A percentile compares a stretch with the other conserved stretches of the same genome.
Conservation (phyloP, 495 filamentous ascomycete species). For the Penicillium silybi region DNA sequence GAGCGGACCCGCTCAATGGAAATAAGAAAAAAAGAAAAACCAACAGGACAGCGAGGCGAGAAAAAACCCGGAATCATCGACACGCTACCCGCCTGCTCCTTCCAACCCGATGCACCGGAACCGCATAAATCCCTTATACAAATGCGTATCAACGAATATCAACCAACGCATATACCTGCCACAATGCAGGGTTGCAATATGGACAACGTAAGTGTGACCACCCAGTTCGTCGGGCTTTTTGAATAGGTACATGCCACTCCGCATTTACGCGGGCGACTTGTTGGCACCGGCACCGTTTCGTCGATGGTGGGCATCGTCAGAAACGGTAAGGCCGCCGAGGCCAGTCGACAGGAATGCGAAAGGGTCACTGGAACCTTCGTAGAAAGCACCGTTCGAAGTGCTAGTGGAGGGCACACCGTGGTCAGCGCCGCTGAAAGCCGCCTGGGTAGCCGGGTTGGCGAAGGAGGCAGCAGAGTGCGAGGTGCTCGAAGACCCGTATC, state of each 20-base stretch:
- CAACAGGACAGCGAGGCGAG: constrained; percentile 30
- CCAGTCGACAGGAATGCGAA: constrained; percentile 87
- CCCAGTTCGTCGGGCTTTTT: constrained; percentile 18
- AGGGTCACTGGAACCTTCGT: constrained; percentile 68
- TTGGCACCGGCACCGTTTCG: constrained; percentile 63
- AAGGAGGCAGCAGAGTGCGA: constrained; percentile 85
- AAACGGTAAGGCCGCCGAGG: constrained; percentile 75
- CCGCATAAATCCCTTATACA: constrained; percentile 48
- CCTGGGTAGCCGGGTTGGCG: constrained; percentile 87
- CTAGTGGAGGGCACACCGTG: constrained; percentile 56
- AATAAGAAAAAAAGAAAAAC: constrained; percentile 30
- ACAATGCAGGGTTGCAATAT: constrained; percentile 37
- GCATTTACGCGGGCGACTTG: constrained; percentile 47
- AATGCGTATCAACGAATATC: constrained; percentile 56
- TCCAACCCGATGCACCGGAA: constrained; percentile 50
- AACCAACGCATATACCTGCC: constrained; percentile 58
- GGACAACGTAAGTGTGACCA: constrained; percentile 35
- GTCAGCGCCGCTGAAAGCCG: constrained; percentile 82
- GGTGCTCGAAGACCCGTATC: constrained; percentile 58
- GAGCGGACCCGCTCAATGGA: constrained; percentile 27
- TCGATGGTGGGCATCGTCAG: constrained; percentile 69
- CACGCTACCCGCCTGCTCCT: constrained; percentile 49
- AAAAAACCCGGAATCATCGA: constrained; percentile 33
- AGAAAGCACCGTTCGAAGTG: constrained; percentile 52
- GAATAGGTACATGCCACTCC: constrained; percentile 16